phyloP scores from a whole-genome alignment of 1,284 basidiomycete genomes.

The Vanrija sp. region DNA sequence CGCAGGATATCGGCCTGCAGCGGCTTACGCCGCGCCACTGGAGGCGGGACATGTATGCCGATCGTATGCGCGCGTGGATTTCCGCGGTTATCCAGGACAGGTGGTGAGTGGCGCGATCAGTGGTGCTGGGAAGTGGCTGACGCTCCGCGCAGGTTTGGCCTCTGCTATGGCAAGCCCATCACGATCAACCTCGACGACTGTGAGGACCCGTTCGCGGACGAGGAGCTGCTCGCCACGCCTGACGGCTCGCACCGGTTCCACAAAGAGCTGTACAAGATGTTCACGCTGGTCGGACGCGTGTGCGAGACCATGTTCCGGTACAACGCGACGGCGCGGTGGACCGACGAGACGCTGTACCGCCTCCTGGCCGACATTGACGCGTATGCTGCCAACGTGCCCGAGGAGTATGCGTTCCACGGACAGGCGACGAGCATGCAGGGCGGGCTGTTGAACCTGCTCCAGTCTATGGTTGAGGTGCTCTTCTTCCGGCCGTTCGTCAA shows the following conservation, averaged over 20 bases:
- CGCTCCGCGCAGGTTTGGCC: slow-evolving; percentile 6
- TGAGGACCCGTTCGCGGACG: slow-evolving; percentile 9
- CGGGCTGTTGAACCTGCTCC: slow-evolving; percentile 4
- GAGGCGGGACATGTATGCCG: slow-evolving; percentile 13
- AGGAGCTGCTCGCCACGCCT: slow-evolving; percentile 7
- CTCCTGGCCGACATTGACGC: slow-evolving; percentile 6
- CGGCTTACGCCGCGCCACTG: slow-evolving; percentile 8
- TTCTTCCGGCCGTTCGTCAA: slow-evolving; percentile 17
- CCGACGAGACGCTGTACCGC: slow-evolving; percentile 3
- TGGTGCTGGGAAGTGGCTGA: neutral
- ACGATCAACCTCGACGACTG: slow-evolving; percentile 11
- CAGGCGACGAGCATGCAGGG: slow-evolving; percentile 5
- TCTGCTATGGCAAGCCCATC: slow-evolving; percentile 10
- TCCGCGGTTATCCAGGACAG: slow-evolving; percentile 9
- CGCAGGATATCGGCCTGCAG: slow-evolving; percentile 17
- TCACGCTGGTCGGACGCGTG: neutral
- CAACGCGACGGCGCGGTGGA: slow-evolving; percentile 5
- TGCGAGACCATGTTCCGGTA: slow-evolving; percentile 11
- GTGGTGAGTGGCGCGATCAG: slow-evolving; percentile 4
- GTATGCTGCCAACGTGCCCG: slow-evolving; percentile 1
- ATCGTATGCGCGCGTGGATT: slow-evolving; percentile 10
- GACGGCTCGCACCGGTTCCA: slow-evolving; percentile 8
- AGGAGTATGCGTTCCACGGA: slow-evolving; percentile 5
- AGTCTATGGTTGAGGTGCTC: neutral
- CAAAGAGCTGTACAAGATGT: slow-evolving; percentile 9